Conservation (phyloP, 129 eudicot genomes). For the Mikania micrantha region DNA sequence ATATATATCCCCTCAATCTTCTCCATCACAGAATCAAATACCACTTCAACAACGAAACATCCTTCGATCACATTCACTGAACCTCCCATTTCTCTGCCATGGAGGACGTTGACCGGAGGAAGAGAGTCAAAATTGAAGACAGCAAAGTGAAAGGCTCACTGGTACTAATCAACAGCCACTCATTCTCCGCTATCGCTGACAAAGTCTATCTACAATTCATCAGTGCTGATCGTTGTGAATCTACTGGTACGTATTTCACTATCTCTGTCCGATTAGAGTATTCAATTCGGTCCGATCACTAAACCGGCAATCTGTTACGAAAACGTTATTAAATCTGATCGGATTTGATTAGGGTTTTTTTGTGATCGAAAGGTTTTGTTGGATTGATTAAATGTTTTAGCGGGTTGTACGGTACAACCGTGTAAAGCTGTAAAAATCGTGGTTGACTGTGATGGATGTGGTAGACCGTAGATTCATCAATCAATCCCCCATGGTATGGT, state of each 20-base stretch:
- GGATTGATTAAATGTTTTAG: background rate
- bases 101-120: conserved; percentile 21
- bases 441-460: background rate
- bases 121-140: conserved; percentile 13
- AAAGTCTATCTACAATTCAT: conserved; percentile 55
- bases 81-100: background rate
- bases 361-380: too few species aligned
- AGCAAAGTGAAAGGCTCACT: conserved; percentile 48
- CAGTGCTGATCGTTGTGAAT: conserved; percentile 32
- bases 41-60: background rate
- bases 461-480: background rate
- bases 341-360: too few species aligned
- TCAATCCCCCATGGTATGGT: background rate
- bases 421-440: background rate
- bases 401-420: conserved; percentile 23
- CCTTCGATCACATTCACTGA: background rate
- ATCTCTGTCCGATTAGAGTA: too few species aligned
- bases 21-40: background rate
- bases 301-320: too few species aligned
- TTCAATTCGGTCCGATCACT: too few species aligned
- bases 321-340: too few species aligned
- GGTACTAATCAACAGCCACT: conserved; percentile 39
- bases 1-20: background rate
- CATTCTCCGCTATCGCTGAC: background rate
- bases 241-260: conserved; percentile 32